Percentiles rank a stretch among this genome's conserved stretches.
Conservation (phyloP, 768 basidiomycete genomes). For the Tulasnella sp. region DNA sequence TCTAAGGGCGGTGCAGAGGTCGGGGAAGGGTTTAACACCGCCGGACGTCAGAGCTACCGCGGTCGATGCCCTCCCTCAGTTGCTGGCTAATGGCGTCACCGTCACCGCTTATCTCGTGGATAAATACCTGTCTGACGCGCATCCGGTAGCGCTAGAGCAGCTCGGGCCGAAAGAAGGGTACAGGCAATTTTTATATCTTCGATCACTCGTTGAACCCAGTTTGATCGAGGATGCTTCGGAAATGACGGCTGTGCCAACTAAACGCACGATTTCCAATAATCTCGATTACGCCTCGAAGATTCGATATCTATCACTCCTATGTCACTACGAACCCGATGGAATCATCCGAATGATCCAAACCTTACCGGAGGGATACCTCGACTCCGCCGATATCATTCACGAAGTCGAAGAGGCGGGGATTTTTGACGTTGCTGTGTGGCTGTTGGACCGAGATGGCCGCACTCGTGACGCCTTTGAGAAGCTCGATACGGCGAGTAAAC, state of each 20-base stretch:
- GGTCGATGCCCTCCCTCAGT: constrained; percentile 47
- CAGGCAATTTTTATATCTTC: constrained; percentile 67
- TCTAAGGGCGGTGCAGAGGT: constrained; percentile 36
- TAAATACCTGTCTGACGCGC: constrained; percentile 52
- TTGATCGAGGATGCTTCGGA: constrained; percentile 30
- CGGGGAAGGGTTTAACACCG: constrained; percentile 44
- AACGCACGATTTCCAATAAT: constrained; percentile 30
- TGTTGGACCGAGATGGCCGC: constrained; percentile 51
- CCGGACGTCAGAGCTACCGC: constrained; percentile 45
- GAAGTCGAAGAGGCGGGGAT: constrained; percentile 58
- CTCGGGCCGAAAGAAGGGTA: constrained; percentile 39
- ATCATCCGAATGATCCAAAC: constrained; percentile 53
- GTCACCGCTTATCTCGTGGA: constrained; percentile 68
- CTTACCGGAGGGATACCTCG: constrained; percentile 43
- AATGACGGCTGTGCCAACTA: constrained; percentile 1
- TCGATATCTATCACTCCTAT: constrained; percentile 63
- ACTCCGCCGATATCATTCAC: constrained; percentile 43
- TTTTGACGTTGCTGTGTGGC: constrained; percentile 77
- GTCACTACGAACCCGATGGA: constrained; percentile 51
- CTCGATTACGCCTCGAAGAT: constrained; percentile 43
- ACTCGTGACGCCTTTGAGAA: constrained; percentile 56
- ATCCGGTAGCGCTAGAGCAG: constrained; percentile 47
- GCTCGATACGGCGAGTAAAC: constrained; percentile 34
- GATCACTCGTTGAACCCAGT: constrained; percentile 52
- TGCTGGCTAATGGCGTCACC: constrained; percentile 50